Evolutionary conservation across 1,139 yeast species (phyloP).

Genomic region (Suhomyces kunorum): DNA sequence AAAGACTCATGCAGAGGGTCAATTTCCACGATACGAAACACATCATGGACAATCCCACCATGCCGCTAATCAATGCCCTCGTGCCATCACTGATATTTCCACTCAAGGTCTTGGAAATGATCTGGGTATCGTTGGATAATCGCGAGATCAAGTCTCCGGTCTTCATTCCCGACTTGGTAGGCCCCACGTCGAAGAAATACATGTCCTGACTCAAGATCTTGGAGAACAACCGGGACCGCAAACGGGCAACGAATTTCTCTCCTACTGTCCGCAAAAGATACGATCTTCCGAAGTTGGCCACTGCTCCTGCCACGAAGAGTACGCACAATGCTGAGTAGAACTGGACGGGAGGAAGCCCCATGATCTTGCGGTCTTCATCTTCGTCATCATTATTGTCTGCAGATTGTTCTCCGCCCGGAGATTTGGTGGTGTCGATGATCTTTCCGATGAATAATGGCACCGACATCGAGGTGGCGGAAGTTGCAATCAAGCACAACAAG

Average conservation of each 20-base stretch:
- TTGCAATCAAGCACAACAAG: constrained; percentile 59
- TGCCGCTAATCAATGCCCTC: constrained; percentile 75
- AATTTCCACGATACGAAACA: constrained; percentile 78
- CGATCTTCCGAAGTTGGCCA: constrained; percentile 79
- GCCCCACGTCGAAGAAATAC: constrained; percentile 86
- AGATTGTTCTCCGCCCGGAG: constrained; percentile 3
- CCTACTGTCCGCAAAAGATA: constrained; percentile 75
- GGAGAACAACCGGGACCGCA: constrained; percentile 74
- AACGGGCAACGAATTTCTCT: constrained; percentile 80
- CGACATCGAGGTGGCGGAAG: constrained; percentile 55
- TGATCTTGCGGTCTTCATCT: constrained; percentile 17
- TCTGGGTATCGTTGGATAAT: constrained; percentile 84
- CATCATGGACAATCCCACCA: constrained; percentile 85
- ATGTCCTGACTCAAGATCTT: constrained; percentile 84
- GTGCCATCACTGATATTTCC: constrained; percentile 91
- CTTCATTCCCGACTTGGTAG: constrained; percentile 50
- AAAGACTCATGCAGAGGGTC: constrained; percentile 70
- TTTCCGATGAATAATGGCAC: constrained; percentile 84
- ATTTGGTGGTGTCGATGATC: constrained; percentile 42
- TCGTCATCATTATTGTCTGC: neutral
- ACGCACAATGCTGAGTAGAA: constrained; percentile 42
- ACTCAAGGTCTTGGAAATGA: constrained; percentile 83
- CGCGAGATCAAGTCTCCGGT: constrained; percentile 93
- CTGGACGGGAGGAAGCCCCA: constrained; percentile 36
- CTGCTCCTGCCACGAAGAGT: constrained; percentile 66